Evolutionary conservation across 108 stramenopile species (phyloP).

Genomic region (Cyclotella atomus): DNA sequence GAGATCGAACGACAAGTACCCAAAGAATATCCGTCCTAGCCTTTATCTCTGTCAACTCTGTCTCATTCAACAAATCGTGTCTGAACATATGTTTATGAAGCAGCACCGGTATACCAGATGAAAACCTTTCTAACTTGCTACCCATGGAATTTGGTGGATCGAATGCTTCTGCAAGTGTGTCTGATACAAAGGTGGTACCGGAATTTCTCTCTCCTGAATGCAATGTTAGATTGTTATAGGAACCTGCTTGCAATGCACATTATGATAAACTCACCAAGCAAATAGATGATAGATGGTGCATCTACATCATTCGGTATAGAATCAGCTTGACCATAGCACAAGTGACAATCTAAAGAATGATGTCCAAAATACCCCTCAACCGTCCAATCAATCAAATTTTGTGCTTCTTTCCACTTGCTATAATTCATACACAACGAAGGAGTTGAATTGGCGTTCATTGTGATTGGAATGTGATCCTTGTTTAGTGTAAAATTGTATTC

Average conservation of each 20-base stretch:
- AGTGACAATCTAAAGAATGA: conserved; percentile 44
- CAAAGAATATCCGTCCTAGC: conserved; percentile 45
- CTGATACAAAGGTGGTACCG: conserved; percentile 49
- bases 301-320: background rate
- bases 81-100: conserved; percentile 55
- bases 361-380: conserved; percentile 50
- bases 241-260: background rate
- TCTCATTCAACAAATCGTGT: conserved; percentile 46
- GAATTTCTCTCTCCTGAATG: conserved; percentile 35
- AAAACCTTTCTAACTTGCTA: conserved; percentile 29
- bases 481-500: conserved; percentile 34
- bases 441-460: conserved; percentile 2
- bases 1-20: conserved; percentile 53
- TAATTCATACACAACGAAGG: conserved; percentile 16
- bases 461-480: conserved; percentile 1
- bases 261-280: conserved; percentile 21
- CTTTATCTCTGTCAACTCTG: conserved; percentile 40
- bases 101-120: conserved; percentile 42
- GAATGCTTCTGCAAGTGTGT: conserved; percentile 44
- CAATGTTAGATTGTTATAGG: background rate
- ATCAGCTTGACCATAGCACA: conserved; percentile 13
- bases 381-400: conserved; percentile 44
- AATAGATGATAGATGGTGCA: conserved; percentile 29
- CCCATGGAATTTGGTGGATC: conserved; percentile 42
- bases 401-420: conserved; percentile 44